Evolutionary conservation across 2,329 filamentous ascomycete genomes (phyloP).

Genomic region (Coniosporium tulheliwenetii): DNA sequence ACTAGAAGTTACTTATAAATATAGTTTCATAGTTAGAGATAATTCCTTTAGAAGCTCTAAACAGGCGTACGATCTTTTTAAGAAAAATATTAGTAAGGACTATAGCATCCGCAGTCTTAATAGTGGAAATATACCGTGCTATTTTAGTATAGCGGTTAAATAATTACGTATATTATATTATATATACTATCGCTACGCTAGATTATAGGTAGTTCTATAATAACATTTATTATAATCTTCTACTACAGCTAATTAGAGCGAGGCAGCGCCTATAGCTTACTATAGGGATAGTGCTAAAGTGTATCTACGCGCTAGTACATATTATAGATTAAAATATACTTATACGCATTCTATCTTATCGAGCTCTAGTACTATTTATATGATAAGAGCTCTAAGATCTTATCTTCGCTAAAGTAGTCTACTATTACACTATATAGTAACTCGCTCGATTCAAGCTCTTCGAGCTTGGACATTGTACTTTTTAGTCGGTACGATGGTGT

Average conservation of each 20-base stretch:
- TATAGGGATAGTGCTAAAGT: background rate
- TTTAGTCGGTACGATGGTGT: no score
- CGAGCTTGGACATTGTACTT: no score
- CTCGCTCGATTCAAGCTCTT: no score
- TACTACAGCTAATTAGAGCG: no score
- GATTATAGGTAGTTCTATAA: background rate
- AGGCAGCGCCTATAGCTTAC: no score
- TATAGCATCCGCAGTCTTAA: background rate
- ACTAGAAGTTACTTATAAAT: constrained; percentile 5
- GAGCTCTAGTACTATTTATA: background rate
- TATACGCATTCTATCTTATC: background rate
- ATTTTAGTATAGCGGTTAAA: constrained; percentile 1
- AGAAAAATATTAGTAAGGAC: background rate
- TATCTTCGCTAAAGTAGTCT: background rate
- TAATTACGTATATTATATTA: background rate
- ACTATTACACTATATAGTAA: no score
- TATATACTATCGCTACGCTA: background rate
- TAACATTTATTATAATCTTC: no score
- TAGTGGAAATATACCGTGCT: background rate
- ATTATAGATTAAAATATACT: background rate
- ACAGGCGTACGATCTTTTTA: background rate
- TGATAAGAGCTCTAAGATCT: background rate
- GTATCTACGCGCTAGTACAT: background rate
- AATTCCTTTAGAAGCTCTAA: constrained; percentile 3
- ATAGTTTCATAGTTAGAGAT: constrained; percentile 3